Base-by-base conservation (phyloP, 1,139 yeast genomes). In the Hansenula sp. region DNA sequence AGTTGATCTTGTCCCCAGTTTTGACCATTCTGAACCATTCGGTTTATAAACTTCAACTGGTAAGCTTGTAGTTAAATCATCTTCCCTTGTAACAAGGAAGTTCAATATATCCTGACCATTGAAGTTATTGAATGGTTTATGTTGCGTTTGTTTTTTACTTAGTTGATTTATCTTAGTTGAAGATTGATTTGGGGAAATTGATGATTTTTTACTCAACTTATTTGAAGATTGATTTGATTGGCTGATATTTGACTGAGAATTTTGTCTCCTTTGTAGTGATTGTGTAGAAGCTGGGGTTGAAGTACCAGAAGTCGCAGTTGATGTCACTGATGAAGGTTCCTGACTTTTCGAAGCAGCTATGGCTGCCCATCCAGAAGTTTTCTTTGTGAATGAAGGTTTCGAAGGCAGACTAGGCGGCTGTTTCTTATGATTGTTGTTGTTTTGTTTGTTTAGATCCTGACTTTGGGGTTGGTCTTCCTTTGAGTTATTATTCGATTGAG, bases 331-430 rank as follows among this genome's bases (percentile, higher is more conserved):
- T 9, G 33, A 19, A 29, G 29, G 12, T 15, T 16, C 25, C n/a
- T 15, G 34, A 19, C 29, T 38, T 17, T 38, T 38, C 1, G 40
- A 27, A 16, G 40, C 40, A 4, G 40, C 40, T 5, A 38, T 32
- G 9, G 31, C 40, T 7, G 40, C 40, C 40, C 40, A 38, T 16
- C 29, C 33, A 10, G 40, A 31, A 2, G 35, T 16, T 11, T 38
- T 38, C 12, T 38, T 38, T 2, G 40, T 6, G 13, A 38, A 38
- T n/a, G 29, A 16, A 13, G 40, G 40, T 21, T 38, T 38, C 5
- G 40, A 31, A 31, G 40, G 40, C 7, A 38, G 28, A 16, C 33
- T 36, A 28, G 40, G 21, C 13, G 36, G 27, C 13, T 33, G 27
- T 3, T 12, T 12, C 10, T 12, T 16, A 13, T 12, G 27, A n/a